These are phyloP conservation scores for Excoecaria agallocha DNA, from an alignment of 345 rosid genomes.

Conservation along the genomic window DNA sequence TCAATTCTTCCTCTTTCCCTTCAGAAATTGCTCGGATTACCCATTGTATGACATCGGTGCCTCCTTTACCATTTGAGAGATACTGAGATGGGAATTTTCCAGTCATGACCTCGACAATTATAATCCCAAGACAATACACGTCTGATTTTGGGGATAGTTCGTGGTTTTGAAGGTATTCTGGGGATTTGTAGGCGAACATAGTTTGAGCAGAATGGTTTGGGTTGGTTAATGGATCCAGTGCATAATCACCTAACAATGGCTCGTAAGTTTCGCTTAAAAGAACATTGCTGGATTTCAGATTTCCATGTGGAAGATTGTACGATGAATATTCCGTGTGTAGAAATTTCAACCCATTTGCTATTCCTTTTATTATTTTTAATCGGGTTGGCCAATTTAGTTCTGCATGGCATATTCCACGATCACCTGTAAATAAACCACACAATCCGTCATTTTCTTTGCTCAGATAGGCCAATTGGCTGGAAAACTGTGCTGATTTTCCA, in stretches of 20 bases:
- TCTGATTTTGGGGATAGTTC: conserved; percentile 24
- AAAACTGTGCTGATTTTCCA: too few relatives aligned
- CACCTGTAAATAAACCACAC: conserved; percentile 15
- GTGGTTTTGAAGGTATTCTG: conserved; percentile 14
- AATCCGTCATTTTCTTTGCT: too few relatives aligned
- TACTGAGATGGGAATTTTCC: conserved; percentile 37
- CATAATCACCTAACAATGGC: conserved; percentile 22
- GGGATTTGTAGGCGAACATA: conserved; percentile 31
- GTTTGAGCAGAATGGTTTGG: conserved; percentile 16
- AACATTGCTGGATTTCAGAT: conserved; percentile 37
- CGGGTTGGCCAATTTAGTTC: conserved; percentile 26
- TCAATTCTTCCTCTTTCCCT: conserved; percentile 21
- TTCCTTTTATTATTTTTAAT: conserved; percentile 26
- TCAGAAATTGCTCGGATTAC: conserved; percentile 15
- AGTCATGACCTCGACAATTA: conserved; percentile 27
- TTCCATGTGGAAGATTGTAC: conserved; percentile 30
- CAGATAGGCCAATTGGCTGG: too few relatives aligned
- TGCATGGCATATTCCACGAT: conserved; percentile 25
- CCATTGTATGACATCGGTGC: conserved; percentile 31
- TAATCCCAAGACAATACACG: conserved; percentile 28
- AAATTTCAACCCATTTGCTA: conserved; percentile 23
- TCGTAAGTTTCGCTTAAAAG: conserved; percentile 15
- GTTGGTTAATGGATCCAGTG: conserved; percentile 25
- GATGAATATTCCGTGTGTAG: conserved; percentile 17
- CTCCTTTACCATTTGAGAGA: conserved; percentile 29